Evolutionary conservation across 176 grass and related monocot genomes (phyloP).

Genomic region (Avena atlantica): DNA sequence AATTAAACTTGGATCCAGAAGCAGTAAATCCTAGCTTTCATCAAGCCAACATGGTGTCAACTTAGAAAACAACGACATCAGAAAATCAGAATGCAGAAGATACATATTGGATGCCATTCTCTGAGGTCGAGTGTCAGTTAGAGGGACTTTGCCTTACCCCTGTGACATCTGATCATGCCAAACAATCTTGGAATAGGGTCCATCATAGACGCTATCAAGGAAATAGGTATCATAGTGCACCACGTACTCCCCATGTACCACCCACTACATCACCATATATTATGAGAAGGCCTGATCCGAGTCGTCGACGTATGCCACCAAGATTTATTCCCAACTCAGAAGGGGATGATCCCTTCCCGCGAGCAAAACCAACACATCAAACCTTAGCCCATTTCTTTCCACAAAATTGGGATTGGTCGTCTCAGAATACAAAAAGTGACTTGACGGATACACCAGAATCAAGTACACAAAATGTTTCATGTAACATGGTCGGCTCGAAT

Average conservation of each 20-base stretch:
- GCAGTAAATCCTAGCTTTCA: background rate
- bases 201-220: no score
- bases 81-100: background rate
- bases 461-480: background rate
- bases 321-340: background rate
- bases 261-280: no score
- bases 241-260: background rate
- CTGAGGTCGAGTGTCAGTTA: background rate
- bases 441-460: fast-evolving
- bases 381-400: background rate
- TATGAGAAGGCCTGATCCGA: background rate
- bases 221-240: background rate
- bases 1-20: background rate
- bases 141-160: background rate
- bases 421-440: no score
- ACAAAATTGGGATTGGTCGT: background rate
- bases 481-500: background rate
- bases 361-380: fast-evolving
- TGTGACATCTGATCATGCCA: background rate
- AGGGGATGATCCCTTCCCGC: background rate
- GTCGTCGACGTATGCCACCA: background rate
- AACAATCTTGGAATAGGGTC: background rate
- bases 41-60: background rate
- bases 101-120: background rate
- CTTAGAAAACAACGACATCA: no score